Evolutionary conservation across 2,329 filamentous ascomycete species (phyloP), one percentile per base, ranked within the genome.

Genomic region (Anisogramma anomala): DNA sequence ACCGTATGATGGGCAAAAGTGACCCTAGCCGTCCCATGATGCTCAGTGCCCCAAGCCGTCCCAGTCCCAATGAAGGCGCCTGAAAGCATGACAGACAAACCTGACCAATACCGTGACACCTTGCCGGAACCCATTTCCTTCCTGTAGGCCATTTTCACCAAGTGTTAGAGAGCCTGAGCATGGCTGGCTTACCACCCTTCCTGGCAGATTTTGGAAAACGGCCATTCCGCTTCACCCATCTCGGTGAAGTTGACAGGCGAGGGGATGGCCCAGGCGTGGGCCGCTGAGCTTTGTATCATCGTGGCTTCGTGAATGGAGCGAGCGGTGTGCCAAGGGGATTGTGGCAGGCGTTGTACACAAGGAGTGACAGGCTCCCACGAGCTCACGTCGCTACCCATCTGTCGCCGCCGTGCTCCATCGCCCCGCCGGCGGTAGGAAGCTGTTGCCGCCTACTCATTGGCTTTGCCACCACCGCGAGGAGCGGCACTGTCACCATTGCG

Each of bases 401-500:
- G 15, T 10, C 44, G 33, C 15, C 25, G 35, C 26, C 31, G 34
- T 17, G 30, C 25, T 11, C 30, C 8, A 18, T 26, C 23, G 34
- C 28, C n/a, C 19, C 30, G 35, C n/a, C 20, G 35, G 41, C 35
- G 41, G 15, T 17, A 34, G 17, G 31, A 15, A 15, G 30, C 27
- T 15, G 33, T 25, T 30, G 20, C 30, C 44, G 17, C 20, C 41
- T 46, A 46, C 26, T 28, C 39, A 32, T 27, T 22, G 33, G 36
- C 62, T 58, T 42, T 55, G 53, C 30, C 59, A 45, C 40, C 36
- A 52, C 54, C 37, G 58, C 57, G 20, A 28, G 39, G 39, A 5
- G 53, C 51, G 42, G 58, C 59, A 17, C 64, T 58, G 35, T 56
- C 43, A 36, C 49, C 58, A 33, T 64, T 62, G 26, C 64, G 58